Percentiles rank a stretch among this genome's conserved stretches.
Conservation (phyloP, 2,329 filamentous ascomycete genomes). For the Bisporella sp. region DNA sequence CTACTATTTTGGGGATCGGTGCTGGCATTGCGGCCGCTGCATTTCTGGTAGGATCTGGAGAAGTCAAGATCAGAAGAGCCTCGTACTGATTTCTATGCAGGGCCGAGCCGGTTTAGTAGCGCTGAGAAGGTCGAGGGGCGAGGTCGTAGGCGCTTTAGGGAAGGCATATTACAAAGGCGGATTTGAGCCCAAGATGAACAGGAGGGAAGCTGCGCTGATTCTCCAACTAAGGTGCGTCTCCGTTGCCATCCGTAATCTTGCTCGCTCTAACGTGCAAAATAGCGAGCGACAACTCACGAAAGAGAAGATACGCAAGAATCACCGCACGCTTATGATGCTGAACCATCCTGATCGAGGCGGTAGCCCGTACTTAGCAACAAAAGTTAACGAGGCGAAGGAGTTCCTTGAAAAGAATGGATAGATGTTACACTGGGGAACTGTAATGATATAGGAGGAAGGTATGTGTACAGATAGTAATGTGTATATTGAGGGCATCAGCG, state of each 20-base stretch:
- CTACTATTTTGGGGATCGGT: constrained; percentile 51
- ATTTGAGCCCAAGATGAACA: constrained; percentile 94
- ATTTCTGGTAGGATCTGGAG: constrained; percentile 45
- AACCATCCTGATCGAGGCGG: constrained; percentile 98
- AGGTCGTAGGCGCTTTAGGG: constrained; percentile 57
- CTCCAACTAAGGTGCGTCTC: constrained; percentile 74
- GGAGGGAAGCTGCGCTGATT: constrained; percentile 84
- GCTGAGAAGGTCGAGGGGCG: constrained; percentile 51
- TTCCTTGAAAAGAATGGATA: constrained; percentile 69
- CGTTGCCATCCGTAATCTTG: neutral
- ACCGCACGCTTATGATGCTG: constrained; percentile 90
- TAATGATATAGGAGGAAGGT: neutral
- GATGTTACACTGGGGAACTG: neutral
- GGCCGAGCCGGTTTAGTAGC: constrained; percentile 61
- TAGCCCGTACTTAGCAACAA: constrained; percentile 92
- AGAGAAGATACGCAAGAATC: constrained; percentile 87
- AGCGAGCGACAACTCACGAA: constrained; percentile 85
- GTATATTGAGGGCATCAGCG: constrained; percentile 16
- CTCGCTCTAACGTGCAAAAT: constrained; percentile 1
- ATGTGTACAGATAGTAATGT: constrained; percentile 2
- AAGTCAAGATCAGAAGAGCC: no score
- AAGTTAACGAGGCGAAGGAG: constrained; percentile 98
- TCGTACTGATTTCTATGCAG: neutral
- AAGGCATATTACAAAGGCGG: constrained; percentile 97
- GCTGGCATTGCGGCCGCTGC: constrained; percentile 57